These are phyloP conservation scores for Aspergillus eucalypticola DNA, from an alignment of 2,329 filamentous ascomycete genomes.

Conservation along the genomic window DNA sequence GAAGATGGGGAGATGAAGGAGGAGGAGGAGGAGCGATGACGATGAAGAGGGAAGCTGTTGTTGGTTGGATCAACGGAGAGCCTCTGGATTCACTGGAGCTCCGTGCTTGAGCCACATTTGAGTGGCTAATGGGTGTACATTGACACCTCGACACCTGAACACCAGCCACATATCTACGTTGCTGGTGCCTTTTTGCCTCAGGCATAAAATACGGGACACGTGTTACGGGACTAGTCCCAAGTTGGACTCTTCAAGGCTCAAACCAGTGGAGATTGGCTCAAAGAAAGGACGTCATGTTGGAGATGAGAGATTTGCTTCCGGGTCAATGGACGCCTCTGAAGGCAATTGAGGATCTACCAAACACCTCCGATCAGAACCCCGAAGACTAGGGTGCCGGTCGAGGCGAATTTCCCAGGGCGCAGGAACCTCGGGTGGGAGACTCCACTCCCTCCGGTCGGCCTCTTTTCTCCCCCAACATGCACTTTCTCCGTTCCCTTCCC, in stretches of 20 bases:
- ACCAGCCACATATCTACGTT: neutral
- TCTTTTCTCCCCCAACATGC: conserved; percentile 24
- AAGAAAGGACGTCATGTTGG: neutral
- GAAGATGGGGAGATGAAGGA: neutral
- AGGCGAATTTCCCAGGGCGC: conserved; percentile 29
- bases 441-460: conserved; percentile 22
- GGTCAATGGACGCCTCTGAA: neutral
- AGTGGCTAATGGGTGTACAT: neutral
- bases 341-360: neutral
- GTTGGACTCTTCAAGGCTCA: neutral
- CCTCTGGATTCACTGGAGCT: conserved; percentile 19
- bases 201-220: neutral
- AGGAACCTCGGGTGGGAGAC: conserved; percentile 29
- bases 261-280: neutral
- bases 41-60: conserved; percentile 14
- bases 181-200: neutral
- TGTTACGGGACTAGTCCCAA: neutral
- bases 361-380: too few species aligned
- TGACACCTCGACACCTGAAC: neutral
- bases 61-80: conserved; percentile 10
- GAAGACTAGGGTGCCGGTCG: neutral
- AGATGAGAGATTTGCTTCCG: neutral
- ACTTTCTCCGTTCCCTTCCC: conserved; percentile 27
- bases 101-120: conserved; percentile 16
- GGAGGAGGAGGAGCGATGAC: neutral